These are phyloP conservation scores for Phytopythium ostracodes DNA, from an alignment of 352 stramenopile species.

Conservation along the genomic window DNA sequence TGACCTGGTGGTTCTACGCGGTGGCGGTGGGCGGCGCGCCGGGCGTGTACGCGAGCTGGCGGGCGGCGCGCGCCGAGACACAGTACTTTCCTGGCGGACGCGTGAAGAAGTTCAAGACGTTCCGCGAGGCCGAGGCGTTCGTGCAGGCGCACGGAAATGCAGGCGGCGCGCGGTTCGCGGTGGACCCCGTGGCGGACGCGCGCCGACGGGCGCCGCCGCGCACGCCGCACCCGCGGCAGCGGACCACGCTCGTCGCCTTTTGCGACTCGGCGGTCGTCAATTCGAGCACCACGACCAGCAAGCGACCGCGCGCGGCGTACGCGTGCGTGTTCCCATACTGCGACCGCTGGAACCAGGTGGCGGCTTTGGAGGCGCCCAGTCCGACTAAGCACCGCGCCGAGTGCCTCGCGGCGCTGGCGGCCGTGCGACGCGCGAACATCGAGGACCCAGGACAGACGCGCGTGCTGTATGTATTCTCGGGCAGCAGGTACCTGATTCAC, in stretches of 20 bases:
- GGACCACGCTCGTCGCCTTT: constrained; percentile 2
- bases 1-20: constrained; percentile 30
- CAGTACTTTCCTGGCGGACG: constrained; percentile 28
- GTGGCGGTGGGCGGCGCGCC: constrained; percentile 29
- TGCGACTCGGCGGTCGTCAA: constrained; percentile 2
- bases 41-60: constrained; percentile 41
- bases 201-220: not conserved
- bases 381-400: constrained; percentile 3
- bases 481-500: constrained; percentile 5
- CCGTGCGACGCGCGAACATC: constrained; percentile 4
- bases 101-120: constrained; percentile 38
- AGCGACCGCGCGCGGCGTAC: constrained; percentile 2
- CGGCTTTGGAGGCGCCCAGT: not conserved
- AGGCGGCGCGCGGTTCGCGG: not conserved
- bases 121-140: constrained; percentile 7
- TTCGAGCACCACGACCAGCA: not conserved
- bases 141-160: not conserved
- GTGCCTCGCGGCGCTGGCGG: constrained; percentile 1
- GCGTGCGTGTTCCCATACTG: constrained; percentile 6
- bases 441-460: constrained; percentile 1
- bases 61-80: constrained; percentile 26
- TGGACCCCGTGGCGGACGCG: constrained; percentile 6
- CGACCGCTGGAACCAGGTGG: constrained; percentile 4
- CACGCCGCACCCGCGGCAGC: not conserved
- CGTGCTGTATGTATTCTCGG: constrained; percentile 4